Conservation (phyloP, 2,329 filamentous ascomycete genomes). For the Fusarium globosum region DNA sequence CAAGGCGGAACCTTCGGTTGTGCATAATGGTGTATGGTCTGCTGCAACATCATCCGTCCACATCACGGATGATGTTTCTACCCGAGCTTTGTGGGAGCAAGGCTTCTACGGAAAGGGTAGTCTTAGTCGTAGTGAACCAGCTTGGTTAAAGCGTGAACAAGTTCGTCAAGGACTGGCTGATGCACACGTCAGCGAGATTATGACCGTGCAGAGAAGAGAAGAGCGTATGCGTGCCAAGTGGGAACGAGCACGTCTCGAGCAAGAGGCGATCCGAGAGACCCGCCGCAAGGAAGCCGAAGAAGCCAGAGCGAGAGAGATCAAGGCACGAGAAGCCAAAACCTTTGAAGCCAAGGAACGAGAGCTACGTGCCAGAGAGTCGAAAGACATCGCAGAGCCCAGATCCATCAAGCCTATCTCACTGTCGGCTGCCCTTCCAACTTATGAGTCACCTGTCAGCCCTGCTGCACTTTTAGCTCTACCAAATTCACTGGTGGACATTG, state of each 20-base stretch:
- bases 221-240: constrained; percentile 88
- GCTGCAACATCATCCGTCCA: constrained; percentile 84
- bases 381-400: constrained; percentile 6
- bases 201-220: constrained; percentile 79
- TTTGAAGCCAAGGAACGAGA: constrained; percentile 13
- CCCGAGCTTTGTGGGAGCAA: constrained; percentile 91
- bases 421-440: not conserved
- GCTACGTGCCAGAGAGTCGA: constrained; percentile 8
- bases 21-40: constrained; percentile 84
- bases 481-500: constrained; percentile 57
- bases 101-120: constrained; percentile 97
- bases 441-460: constrained; percentile 58
- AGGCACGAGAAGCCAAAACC: constrained; percentile 33
- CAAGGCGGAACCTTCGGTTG: constrained; percentile 69
- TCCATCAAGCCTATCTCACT: constrained; percentile 3
- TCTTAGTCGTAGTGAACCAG: constrained; percentile 93
- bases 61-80: constrained; percentile 78
- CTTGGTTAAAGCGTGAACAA: constrained; percentile 88
- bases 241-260: constrained; percentile 88
- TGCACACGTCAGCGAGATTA: constrained; percentile 81
- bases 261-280: constrained; percentile 83
- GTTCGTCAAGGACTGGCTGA: constrained; percentile 73
- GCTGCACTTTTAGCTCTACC: constrained; percentile 62
- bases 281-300: constrained; percentile 58
- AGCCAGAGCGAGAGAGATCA: constrained; percentile 38